These are phyloP conservation scores for Caloboletus inedulis DNA, from an alignment of 1,284 basidiomycete genomes.

Conservation along the genomic window DNA sequence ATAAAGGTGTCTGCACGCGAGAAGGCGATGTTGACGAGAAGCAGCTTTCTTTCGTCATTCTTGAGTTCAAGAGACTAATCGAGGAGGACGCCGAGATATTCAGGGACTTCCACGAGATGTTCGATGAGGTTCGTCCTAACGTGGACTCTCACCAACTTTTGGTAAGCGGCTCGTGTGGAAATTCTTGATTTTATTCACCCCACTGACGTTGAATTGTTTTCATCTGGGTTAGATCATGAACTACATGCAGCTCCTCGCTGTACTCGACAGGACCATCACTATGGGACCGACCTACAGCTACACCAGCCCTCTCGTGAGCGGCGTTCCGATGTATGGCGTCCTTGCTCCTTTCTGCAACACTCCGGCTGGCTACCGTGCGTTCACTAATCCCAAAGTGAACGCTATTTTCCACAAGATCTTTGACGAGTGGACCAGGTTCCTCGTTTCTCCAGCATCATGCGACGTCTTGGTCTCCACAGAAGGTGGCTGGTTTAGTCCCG, in stretches of 20 bases:
- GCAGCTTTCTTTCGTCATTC: conserved; percentile 30
- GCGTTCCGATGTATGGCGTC: conserved; percentile 27
- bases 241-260: conserved; percentile 43
- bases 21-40: conserved; percentile 13
- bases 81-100: conserved; percentile 39
- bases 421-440: conserved; percentile 45
- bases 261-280: conserved; percentile 42
- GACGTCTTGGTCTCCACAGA: conserved; percentile 36
- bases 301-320: conserved; percentile 22
- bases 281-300: conserved; percentile 17
- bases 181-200: not conserved
- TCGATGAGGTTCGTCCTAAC: conserved; percentile 15
- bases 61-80: conserved; percentile 42
- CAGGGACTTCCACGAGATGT: conserved; percentile 39
- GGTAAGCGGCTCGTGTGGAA: conserved; percentile 2
- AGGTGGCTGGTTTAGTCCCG: conserved; percentile 45
- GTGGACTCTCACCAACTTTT: not conserved
- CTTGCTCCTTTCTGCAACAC: conserved; percentile 28
- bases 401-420: conserved; percentile 40
- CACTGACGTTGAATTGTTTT: not conserved
- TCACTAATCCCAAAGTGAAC: conserved; percentile 45
- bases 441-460: conserved; percentile 42
- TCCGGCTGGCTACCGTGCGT: conserved; percentile 41
- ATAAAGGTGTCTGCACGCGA: conserved; percentile 4
- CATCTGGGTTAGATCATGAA: conserved; percentile 36